Evolutionary conservation across 305 asterid species (phyloP).

Genomic region (Ilex paraguariensis): DNA sequence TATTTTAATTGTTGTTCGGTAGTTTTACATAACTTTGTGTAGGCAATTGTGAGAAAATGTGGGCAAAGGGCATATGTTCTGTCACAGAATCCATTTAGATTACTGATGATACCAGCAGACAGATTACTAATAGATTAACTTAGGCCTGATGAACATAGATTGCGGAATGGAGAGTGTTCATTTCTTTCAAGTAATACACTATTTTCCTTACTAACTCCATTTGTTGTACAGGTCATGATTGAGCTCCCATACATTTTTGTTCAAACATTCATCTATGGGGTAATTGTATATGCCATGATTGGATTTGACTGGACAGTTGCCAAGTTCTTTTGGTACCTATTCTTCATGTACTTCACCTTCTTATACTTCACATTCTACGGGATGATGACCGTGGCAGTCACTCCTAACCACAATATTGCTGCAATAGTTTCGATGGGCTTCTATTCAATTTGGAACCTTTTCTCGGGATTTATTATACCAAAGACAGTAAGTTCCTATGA

Average conservation of each 20-base stretch:
- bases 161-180: no score
- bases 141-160: no score
- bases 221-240: conserved; percentile 45
- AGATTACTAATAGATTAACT: no score
- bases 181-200: no score
- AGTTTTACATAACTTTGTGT: no score
- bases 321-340: conserved; percentile 70
- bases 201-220: neutral
- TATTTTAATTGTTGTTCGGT: no score
- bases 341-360: conserved; percentile 71
- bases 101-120: no score
- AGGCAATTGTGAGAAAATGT: no score
- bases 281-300: conserved; percentile 69
- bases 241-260: conserved; percentile 60
- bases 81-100: no score
- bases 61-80: no score
- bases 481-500: conserved; percentile 36
- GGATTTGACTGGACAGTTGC: conserved; percentile 63
- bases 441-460: conserved; percentile 74
- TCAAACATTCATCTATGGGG: conserved; percentile 54
- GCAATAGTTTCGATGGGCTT: conserved; percentile 57
- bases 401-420: conserved; percentile 77
- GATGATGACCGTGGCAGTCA: conserved; percentile 82
- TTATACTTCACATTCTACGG: conserved; percentile 78
- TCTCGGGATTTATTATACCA: conserved; percentile 82